These are phyloP conservation scores for Pontederia crassipes DNA, from an alignment of 176 grass and related monocot genomes.

Conservation along the genomic window DNA sequence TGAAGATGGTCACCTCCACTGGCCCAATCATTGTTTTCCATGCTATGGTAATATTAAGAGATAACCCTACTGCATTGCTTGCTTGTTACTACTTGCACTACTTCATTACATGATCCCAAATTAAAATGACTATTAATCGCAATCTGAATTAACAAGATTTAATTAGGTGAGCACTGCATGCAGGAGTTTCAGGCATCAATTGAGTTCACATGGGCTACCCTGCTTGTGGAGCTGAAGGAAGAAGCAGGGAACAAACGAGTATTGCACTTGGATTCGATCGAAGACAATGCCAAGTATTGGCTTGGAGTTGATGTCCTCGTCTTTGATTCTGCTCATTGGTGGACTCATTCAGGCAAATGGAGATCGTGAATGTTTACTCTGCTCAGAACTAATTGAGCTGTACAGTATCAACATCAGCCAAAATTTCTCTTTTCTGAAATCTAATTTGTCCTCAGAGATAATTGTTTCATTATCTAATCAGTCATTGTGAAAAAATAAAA, in stretches of 20 bases:
- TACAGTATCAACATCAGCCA: too few species aligned
- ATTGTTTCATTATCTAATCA: too few species aligned
- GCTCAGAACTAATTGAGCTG: too few species aligned
- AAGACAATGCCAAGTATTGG: slow-evolving; percentile 37
- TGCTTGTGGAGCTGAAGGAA: slow-evolving; percentile 35
- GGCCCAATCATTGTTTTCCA: slow-evolving; percentile 26
- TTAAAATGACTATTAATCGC: too few species aligned
- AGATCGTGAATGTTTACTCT: slow-evolving; percentile 22
- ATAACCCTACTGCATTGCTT: neutral
- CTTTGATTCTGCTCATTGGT: slow-evolving; percentile 51
- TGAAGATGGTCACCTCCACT: slow-evolving; percentile 25
- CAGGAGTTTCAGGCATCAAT: slow-evolving; percentile 36
- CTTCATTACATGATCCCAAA: too few species aligned
- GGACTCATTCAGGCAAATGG: slow-evolving; percentile 43
- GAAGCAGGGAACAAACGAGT: slow-evolving; percentile 21
- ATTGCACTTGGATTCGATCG: slow-evolving; percentile 33
- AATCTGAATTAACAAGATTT: too few species aligned
- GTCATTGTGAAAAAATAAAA: too few species aligned
- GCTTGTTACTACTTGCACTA: neutral
- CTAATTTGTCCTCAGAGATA: too few species aligned
- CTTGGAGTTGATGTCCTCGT: slow-evolving; percentile 33
- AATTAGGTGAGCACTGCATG: neutral
- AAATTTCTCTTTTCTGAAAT: too few species aligned
- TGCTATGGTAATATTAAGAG: slow-evolving; percentile 22
- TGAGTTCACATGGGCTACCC: slow-evolving; percentile 37